Conservation (phyloP, 345 rosid genomes). For the Clausena lansium region DNA sequence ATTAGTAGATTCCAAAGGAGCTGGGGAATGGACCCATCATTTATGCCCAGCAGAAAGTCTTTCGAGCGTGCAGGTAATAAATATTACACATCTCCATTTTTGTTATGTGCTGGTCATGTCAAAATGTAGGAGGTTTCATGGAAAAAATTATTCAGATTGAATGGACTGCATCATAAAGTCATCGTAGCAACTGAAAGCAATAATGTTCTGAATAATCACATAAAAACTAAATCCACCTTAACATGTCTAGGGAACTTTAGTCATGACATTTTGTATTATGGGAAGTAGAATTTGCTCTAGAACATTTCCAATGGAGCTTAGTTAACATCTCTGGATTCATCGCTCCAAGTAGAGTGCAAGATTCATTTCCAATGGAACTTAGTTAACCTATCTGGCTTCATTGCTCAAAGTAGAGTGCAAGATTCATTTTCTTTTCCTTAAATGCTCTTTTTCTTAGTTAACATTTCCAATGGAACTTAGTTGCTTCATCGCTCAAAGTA, state of each 20-base stretch:
- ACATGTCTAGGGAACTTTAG: background rate
- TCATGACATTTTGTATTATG: background rate
- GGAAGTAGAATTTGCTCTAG: background rate
- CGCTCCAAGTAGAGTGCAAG: background rate
- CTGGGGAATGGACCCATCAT: conserved; percentile 98
- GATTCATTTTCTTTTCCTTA: too few relatives aligned
- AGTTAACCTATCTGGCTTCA: too few relatives aligned
- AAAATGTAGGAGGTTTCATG: background rate
- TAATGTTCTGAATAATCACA: background rate
- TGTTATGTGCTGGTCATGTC: background rate
- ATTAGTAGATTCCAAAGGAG: conserved; percentile 69
- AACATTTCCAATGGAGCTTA: background rate
- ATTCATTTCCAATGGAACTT: too few relatives aligned
- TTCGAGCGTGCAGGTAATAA: conserved; percentile 88
- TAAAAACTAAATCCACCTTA: background rate
- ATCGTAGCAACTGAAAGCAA: too few relatives aligned
- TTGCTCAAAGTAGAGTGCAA: too few relatives aligned
- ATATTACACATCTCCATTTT: background rate
- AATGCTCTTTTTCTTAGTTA: too few relatives aligned
- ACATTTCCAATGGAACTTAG: background rate
- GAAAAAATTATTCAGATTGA: background rate
- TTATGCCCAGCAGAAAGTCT: conserved; percentile 94
- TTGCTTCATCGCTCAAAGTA: background rate
- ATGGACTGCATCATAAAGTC: background rate
- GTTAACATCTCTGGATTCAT: background rate